These are phyloP conservation scores for Tetrahymena thermophila DNA, from an alignment of 73 alveolate species.

Conservation along the genomic window DNA sequence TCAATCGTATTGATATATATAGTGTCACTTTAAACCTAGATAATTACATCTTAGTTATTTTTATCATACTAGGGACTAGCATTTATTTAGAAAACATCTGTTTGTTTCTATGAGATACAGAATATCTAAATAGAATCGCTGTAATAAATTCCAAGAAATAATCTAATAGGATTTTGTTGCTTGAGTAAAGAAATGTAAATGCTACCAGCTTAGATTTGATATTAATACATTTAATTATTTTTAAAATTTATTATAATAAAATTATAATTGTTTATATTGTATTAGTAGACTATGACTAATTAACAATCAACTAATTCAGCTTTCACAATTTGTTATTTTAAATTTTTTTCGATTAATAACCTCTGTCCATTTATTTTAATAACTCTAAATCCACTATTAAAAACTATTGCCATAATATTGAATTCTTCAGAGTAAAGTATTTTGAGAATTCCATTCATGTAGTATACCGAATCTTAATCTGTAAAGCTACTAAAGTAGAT, in stretches of 20 bases:
- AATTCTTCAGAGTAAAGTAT: neutral
- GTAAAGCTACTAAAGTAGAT: too few relatives aligned
- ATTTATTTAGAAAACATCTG: neutral
- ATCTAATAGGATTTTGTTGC: neutral
- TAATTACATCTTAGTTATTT: neutral
- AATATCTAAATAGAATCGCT: too few relatives aligned
- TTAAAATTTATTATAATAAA: too few relatives aligned
- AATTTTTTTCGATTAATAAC: neutral
- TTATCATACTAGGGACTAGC: neutral
- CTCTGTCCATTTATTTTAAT: neutral
- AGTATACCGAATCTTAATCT: neutral
- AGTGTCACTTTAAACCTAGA: neutral
- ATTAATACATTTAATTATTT: neutral
- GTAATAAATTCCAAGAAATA: neutral
- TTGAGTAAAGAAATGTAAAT: neutral
- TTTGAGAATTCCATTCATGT: neutral
- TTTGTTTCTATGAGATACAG: neutral
- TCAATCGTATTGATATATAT: neutral
- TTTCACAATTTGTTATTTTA: too few relatives aligned
- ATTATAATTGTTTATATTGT: neutral
- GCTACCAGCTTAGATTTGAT: neutral
- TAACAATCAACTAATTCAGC: neutral
- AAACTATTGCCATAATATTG: neutral
- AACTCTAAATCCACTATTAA: neutral
- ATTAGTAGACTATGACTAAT: neutral